These are phyloP conservation scores for Triticum timopheevii DNA, from an alignment of 176 grass and related monocot genomes.

Conservation along the genomic window DNA sequence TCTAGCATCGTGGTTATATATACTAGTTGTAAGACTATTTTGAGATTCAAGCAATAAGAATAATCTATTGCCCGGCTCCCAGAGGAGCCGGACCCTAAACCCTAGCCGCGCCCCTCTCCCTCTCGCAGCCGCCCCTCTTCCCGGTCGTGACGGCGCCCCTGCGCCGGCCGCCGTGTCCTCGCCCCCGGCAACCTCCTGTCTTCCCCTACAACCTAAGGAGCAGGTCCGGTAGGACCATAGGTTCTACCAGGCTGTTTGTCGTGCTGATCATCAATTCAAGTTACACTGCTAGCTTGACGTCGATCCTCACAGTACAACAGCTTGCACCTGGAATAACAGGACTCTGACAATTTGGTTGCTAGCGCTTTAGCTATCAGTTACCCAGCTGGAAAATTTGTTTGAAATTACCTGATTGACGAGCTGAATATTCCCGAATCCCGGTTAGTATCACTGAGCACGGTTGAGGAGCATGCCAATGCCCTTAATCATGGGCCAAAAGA, in stretches of 20 bases:
- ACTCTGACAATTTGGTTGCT: slow-evolving; percentile 63
- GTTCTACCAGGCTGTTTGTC: slow-evolving; percentile 41
- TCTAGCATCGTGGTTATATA: too few species aligned
- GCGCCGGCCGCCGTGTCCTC: too few species aligned
- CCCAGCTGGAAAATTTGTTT: slow-evolving; percentile 71
- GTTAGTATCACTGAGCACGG: slow-evolving; percentile 54
- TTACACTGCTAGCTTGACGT: slow-evolving; percentile 89
- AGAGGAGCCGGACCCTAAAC: too few species aligned
- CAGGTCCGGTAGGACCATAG: too few species aligned
- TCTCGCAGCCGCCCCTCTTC: too few species aligned
- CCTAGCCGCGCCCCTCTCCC: too few species aligned
- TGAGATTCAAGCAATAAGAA: too few species aligned
- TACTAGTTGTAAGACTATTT: too few species aligned
- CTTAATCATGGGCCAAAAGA: slow-evolving; percentile 61
- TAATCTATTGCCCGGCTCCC: too few species aligned
- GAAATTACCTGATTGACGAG: slow-evolving; percentile 71
- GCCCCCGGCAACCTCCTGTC: too few species aligned
- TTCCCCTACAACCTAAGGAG: too few species aligned
- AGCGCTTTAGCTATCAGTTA: slow-evolving; percentile 65
- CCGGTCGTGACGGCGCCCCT: too few species aligned
- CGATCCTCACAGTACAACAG: slow-evolving; percentile 90
- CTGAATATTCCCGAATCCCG: slow-evolving; percentile 66
- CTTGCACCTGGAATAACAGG: slow-evolving; percentile 68
- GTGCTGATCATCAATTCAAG: slow-evolving; percentile 92
- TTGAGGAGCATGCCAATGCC: slow-evolving; percentile 65